A percentile compares a stretch with the other conserved stretches of the same genome.
These are phyloP conservation scores for Tetraselmis striata DNA, from an alignment of 139 green algal species.

Conservation along the genomic window DNA sequence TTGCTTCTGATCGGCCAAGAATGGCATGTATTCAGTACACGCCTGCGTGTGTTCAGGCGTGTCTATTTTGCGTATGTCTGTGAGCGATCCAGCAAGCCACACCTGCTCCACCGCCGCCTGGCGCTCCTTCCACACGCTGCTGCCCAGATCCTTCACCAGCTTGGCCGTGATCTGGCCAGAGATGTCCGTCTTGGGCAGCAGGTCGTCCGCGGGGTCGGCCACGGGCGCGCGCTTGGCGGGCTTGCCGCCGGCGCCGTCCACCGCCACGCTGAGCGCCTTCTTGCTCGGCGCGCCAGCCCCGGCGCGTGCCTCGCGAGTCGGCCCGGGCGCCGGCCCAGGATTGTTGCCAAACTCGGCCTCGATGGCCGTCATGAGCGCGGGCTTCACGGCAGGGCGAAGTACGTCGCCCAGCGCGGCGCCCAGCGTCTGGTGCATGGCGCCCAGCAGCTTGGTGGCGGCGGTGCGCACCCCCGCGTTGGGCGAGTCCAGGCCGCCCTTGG, in stretches of 20 bases:
- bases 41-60: too few relatives aligned
- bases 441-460: conserved; percentile 61
- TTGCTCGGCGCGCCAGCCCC: neutral
- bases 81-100: too few relatives aligned
- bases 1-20: too few relatives aligned
- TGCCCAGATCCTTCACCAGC: conserved; percentile 29
- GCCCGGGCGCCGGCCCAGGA: conserved; percentile 17
- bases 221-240: neutral
- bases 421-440: conserved; percentile 24
- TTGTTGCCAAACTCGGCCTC: conserved; percentile 80
- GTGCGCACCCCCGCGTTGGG: conserved; percentile 71
- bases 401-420: conserved; percentile 29
- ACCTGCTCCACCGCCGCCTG: conserved; percentile 80
- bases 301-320: too few relatives aligned
- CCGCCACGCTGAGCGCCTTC: neutral
- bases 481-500: conserved; percentile 68
- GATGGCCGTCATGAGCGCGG: conserved; percentile 80
- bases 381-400: conserved; percentile 79
- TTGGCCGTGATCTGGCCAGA: conserved; percentile 20
- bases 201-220: conserved; percentile 36
- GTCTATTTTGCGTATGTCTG: too few relatives aligned
- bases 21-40: too few relatives aligned
- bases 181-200: conserved; percentile 75
- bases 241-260: neutral
- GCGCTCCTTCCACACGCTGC: conserved; percentile 89